phyloP scores from a whole-genome alignment of 2,329 filamentous ascomycete genomes.

The Colletotrichum sp. region DNA sequence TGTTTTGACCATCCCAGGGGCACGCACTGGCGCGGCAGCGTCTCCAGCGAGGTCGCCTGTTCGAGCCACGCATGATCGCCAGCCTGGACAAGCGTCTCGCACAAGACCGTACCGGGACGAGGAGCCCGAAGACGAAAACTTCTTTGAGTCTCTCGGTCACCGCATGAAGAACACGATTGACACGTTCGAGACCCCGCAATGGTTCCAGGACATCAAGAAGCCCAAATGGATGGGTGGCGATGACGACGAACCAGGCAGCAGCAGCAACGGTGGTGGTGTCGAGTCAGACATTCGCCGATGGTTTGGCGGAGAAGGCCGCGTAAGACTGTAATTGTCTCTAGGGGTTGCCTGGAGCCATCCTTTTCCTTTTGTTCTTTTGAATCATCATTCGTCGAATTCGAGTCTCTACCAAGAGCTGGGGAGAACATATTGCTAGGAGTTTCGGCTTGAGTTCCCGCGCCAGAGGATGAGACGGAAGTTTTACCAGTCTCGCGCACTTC shows the following conservation, averaged over 20 bases:
- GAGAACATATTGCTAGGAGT: conserved; percentile 23
- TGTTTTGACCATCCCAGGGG: conserved; percentile 52
- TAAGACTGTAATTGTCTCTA: conserved; percentile 11
- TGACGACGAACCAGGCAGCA: conserved; percentile 39
- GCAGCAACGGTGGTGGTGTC: conserved; percentile 23
- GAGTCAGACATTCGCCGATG: conserved; percentile 57
- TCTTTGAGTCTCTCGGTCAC: conserved; percentile 84
- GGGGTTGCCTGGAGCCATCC: not conserved
- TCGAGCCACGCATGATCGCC: conserved; percentile 41
- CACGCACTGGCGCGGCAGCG: conserved; percentile 34
- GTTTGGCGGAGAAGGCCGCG: conserved; percentile 56
- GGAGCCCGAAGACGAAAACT: conserved; percentile 74
- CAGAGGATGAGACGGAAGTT: not conserved
- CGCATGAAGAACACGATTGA: conserved; percentile 93
- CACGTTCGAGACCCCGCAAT: conserved; percentile 78
- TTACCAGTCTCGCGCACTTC: not conserved
- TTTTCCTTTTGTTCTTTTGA: not conserved
- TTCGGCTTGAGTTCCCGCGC: conserved; percentile 17
- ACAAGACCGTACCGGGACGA: conserved; percentile 40
- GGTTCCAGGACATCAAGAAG: conserved; percentile 80
- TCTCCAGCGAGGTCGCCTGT: conserved; percentile 47
- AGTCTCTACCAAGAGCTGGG: conserved; percentile 25
- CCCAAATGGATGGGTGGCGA: conserved; percentile 81
- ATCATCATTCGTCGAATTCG: conserved; percentile 2
- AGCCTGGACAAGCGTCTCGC: conserved; percentile 26